phyloP scores from a whole-genome alignment of 768 basidiomycete genomes.

The Fomitopsis serialis region DNA sequence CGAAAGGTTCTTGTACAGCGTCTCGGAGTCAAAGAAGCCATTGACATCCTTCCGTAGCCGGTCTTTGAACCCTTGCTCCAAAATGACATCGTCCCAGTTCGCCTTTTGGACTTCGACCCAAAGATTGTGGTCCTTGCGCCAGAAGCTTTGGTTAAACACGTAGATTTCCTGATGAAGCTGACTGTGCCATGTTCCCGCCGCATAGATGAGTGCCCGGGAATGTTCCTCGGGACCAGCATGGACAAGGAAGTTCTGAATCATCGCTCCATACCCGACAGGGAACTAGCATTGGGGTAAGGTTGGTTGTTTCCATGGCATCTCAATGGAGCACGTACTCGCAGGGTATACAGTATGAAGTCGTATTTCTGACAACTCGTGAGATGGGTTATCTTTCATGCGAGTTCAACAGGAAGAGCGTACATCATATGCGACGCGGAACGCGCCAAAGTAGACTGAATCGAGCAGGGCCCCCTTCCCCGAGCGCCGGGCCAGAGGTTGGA shows the following conservation, averaged over 20 bases:
- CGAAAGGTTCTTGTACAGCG: slow-evolving; percentile 63
- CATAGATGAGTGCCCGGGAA: slow-evolving; percentile 45
- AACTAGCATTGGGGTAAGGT: slow-evolving; percentile 25
- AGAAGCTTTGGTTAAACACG: slow-evolving; percentile 69
- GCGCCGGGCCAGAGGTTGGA: slow-evolving; percentile 42
- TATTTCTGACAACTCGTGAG: slow-evolving; percentile 32
- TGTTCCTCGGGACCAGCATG: slow-evolving; percentile 57
- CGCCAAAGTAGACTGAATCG: slow-evolving; percentile 47
- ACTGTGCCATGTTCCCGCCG: slow-evolving; percentile 46
- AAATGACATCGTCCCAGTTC: slow-evolving; percentile 70
- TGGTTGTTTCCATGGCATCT: neutral
- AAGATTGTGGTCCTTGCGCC: slow-evolving; percentile 56
- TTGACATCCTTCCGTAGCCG: slow-evolving; percentile 67
- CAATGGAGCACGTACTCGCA: slow-evolving; percentile 36
- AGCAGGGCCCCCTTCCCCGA: slow-evolving; percentile 44
- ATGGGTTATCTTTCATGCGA: neutral
- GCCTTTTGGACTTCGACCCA: slow-evolving; percentile 49
- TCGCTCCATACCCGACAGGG: slow-evolving; percentile 16
- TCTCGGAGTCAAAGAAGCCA: slow-evolving; percentile 75
- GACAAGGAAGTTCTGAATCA: slow-evolving; percentile 43
- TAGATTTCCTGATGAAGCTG: slow-evolving; percentile 66
- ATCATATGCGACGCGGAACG: slow-evolving; percentile 54
- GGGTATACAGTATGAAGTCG: slow-evolving; percentile 50
- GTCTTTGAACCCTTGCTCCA: slow-evolving; percentile 65
- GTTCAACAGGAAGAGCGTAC: slow-evolving; percentile 25